phyloP scores from a whole-genome alignment of 2,329 filamentous ascomycete genomes.

The Rutstroemia sp. region DNA sequence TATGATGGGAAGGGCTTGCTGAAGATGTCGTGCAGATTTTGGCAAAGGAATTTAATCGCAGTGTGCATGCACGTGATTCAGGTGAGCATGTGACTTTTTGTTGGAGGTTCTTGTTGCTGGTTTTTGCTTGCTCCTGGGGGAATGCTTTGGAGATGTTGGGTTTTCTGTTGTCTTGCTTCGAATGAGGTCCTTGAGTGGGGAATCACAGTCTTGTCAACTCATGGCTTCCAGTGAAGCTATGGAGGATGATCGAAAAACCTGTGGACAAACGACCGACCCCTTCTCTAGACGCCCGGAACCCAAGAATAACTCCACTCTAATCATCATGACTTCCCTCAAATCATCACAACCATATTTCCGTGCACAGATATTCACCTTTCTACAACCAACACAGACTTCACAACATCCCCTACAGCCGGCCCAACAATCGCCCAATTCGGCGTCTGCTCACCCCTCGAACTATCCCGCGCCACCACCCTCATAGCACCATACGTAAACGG shows the following conservation, averaged over 20 bases:
- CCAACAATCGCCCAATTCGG: slow-evolving; percentile 63
- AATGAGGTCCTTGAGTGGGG: too few relatives aligned
- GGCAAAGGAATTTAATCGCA: slow-evolving; percentile 62
- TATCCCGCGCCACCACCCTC: slow-evolving; percentile 54
- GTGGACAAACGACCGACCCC: not conserved
- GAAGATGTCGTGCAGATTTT: slow-evolving; percentile 37
- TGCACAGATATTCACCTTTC: not conserved
- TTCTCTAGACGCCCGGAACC: not conserved
- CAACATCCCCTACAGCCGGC: slow-evolving; percentile 46
- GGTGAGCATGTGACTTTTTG: slow-evolving; percentile 33
- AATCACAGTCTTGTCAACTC: too few relatives aligned
- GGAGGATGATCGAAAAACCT: too few relatives aligned
- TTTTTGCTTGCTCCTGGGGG: too few relatives aligned
- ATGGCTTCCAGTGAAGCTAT: too few relatives aligned
- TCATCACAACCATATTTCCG: not conserved
- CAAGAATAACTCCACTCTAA: not conserved
- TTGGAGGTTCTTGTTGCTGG: not conserved
- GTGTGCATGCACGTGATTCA: slow-evolving; percentile 49
- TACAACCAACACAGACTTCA: slow-evolving; percentile 43
- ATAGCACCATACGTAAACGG: slow-evolving; percentile 55
- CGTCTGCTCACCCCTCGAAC: slow-evolving; percentile 51
- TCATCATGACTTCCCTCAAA: not conserved
- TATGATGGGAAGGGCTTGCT: not conserved
- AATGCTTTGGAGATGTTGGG: too few relatives aligned
- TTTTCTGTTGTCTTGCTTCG: too few relatives aligned